A percentile compares a stretch with the other conserved stretches of the same genome.
phyloP scores from a whole-genome alignment of 208 protist genomes.

The Phytomonas francai region DNA sequence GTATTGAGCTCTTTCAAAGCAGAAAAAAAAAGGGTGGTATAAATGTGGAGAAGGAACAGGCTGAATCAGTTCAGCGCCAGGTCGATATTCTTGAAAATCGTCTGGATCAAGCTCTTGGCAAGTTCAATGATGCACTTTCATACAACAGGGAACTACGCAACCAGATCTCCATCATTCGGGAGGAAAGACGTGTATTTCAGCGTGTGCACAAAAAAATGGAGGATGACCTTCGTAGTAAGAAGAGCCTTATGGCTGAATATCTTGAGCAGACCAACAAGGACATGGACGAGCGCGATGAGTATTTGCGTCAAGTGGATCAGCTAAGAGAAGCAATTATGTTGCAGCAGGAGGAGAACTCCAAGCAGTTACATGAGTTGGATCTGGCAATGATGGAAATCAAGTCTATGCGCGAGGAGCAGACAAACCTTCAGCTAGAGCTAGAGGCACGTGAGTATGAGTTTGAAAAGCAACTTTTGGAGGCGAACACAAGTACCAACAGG shows the following conservation, averaged over 20 bases:
- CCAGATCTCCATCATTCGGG: conserved; percentile 93
- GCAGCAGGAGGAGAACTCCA: conserved; percentile 74
- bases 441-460: conserved; percentile 81
- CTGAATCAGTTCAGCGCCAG: conserved; percentile 85
- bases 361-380: conserved; percentile 71
- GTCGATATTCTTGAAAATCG: conserved; percentile 93
- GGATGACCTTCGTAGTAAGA: conserved; percentile 88
- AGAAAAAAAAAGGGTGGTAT: conserved; percentile 83
- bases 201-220: conserved; percentile 95
- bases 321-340: conserved; percentile 62
- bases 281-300: conserved; percentile 92
- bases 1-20: conserved; percentile 82
- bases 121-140: conserved; percentile 94
- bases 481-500: neutral
- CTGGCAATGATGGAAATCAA: conserved; percentile 84
- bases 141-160: conserved; percentile 94
- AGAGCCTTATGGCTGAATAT: conserved; percentile 90
- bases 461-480: conserved; percentile 32
- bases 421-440: conserved; percentile 73
- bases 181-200: conserved; percentile 95
- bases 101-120: conserved; percentile 91
- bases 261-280: conserved; percentile 93
- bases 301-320: conserved; percentile 80
- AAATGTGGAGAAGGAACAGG: conserved; percentile 89
- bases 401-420: conserved; percentile 79